Evolutionary conservation across 768 basidiomycete species (phyloP), one percentile per base, ranked within the genome.

Genomic region (Botryobasidium botryosum): DNA sequence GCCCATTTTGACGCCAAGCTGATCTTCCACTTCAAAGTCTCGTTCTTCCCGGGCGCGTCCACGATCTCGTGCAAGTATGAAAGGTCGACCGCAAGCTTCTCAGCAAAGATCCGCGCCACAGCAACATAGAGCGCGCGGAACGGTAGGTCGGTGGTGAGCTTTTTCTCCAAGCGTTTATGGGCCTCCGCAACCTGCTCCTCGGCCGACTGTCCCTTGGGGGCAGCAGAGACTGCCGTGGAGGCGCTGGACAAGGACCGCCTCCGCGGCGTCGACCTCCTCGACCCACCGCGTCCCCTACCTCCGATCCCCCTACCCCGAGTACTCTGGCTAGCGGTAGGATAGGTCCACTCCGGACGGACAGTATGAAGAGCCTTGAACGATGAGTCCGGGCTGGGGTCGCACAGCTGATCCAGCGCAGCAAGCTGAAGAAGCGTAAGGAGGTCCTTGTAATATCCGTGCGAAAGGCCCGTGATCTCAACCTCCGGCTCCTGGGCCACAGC

Each of bases 371-470:
- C 36, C 38, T 26, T 17, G 33, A 56, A 49, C 2, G 6, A 1
- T 13, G 24, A 12, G n/a, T n/a, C n/a, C 4, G 45, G 27, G 27
- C 12, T 45, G 0, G 50, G 32, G 25, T 43, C 29, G 24, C 31
- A 43, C 18, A 81, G 66, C 48, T 79, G 63, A 46, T 67, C 70
- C 13, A 66, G 56, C 1, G 72, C 64, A 8, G 73, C 74, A 24
- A 83, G 65, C 3, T 71, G 66, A 4, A 82, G 62, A 40, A 83
- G 73, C 42, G 79, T 76, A 43, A 79, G 67, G 18, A 81, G 64
- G 51, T 82, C 80, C 54, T 84, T 81, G 75, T 77, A 82, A 53
- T 75, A 79, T 0, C 79, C 79, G 40, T 82, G 79, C 3, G 65
- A 48, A 17, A 51, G 43, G 26, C 54, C 50, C 5, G 44, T 39